phyloP scores from a whole-genome alignment of 2,329 filamentous ascomycete species.

The Xylaria multiplex region DNA sequence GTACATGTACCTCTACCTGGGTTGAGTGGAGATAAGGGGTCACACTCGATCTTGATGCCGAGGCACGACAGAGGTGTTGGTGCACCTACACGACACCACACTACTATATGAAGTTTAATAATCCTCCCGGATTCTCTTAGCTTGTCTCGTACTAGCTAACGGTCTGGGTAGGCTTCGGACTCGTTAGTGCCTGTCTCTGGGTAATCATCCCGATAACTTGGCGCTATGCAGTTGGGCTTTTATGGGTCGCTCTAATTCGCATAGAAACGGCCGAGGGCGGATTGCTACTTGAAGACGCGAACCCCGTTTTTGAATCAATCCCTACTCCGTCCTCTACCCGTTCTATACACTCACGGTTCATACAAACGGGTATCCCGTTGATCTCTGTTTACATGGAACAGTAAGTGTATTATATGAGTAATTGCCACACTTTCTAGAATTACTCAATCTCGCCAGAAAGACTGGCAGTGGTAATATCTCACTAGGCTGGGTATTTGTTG shows the following conservation, averaged over 20 bases:
- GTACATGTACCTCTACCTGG: constrained; percentile 3
- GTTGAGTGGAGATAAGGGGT: constrained; percentile 9
- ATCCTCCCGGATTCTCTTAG: constrained; percentile 11
- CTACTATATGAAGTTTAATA: constrained; percentile 8
- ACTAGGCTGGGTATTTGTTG: no score
- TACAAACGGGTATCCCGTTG: background rate
- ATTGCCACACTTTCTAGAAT: no score
- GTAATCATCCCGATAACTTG: constrained; percentile 5
- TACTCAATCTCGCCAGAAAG: no score
- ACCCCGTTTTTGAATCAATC: constrained; percentile 25
- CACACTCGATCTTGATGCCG: constrained; percentile 1
- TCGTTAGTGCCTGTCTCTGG: background rate
- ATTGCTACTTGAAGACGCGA: constrained; percentile 25
- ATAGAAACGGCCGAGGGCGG: constrained; percentile 1
- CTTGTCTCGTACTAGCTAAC: constrained; percentile 3
- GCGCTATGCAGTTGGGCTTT: background rate
- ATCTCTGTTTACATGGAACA: no score
- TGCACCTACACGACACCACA: no score
- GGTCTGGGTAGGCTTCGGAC: background rate
- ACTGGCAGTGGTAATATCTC: no score
- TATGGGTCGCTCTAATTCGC: background rate
- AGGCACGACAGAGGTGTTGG: no score
- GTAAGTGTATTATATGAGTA: no score
- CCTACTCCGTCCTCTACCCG: background rate
- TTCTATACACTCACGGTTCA: background rate